These are phyloP conservation scores for Fusarium avenaceum DNA, from an alignment of 2,329 filamentous ascomycete species.

Conservation along the genomic window DNA sequence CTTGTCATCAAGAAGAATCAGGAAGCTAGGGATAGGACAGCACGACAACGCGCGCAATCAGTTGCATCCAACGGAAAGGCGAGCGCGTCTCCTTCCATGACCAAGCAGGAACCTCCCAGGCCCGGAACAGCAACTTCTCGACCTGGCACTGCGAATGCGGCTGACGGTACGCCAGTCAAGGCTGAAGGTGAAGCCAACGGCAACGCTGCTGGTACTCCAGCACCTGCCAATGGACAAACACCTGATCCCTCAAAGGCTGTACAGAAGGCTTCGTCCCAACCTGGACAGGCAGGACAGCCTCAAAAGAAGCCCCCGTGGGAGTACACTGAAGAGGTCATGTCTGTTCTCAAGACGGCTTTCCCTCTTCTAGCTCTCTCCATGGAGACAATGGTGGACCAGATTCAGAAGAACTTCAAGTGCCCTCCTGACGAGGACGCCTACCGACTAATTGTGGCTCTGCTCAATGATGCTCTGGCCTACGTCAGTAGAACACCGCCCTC, in stretches of 20 bases:
- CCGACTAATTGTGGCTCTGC: constrained; percentile 92
- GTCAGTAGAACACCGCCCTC: constrained; percentile 88
- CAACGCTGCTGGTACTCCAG: constrained; percentile 45
- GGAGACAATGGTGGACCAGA: constrained; percentile 99
- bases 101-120: constrained; percentile 66
- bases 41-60: constrained; percentile 64
- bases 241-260: constrained; percentile 46
- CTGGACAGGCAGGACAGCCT: constrained; percentile 46
- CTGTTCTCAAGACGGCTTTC: constrained; percentile 95
- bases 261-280: constrained; percentile 31
- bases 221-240: constrained; percentile 47
- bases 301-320: constrained; percentile 92
- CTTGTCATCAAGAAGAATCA: constrained; percentile 90
- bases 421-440: constrained; percentile 98
- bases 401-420: constrained; percentile 99
- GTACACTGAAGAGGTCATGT: constrained; percentile 94
- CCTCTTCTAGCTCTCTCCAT: constrained; percentile 95
- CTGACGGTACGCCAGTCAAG: constrained; percentile 59
- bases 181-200: constrained; percentile 58
- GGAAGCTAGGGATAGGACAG: constrained; percentile 76
- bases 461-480: constrained; percentile 95
- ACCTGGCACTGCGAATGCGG: constrained; percentile 66
- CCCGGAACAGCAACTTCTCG: constrained; percentile 58
- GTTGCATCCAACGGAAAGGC: constrained; percentile 61
- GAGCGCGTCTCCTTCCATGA: constrained; percentile 62